phyloP scores from a whole-genome alignment of 495 filamentous ascomycete genomes.

The Neurospora africana region DNA sequence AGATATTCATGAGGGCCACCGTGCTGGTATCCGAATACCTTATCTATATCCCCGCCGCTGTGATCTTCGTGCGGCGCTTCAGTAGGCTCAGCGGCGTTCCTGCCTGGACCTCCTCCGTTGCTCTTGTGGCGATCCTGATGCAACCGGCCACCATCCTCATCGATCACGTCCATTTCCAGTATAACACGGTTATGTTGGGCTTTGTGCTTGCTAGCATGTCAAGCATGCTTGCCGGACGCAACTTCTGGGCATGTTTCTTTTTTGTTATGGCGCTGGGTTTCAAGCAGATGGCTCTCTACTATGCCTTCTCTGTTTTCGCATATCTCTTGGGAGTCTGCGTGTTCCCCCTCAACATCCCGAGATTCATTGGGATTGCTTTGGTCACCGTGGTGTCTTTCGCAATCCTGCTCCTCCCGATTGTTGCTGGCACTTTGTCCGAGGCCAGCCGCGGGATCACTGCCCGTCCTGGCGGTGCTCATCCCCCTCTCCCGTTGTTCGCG shows the following conservation, averaged over 20 bases:
- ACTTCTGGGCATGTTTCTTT: slow-evolving; percentile 81
- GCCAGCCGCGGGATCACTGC: slow-evolving; percentile 41
- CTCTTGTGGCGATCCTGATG: slow-evolving; percentile 80
- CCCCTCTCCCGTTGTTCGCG: slow-evolving; percentile 47
- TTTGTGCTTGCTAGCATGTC: slow-evolving; percentile 76
- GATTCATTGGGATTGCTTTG: slow-evolving; percentile 63
- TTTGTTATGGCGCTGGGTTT: slow-evolving; percentile 90
- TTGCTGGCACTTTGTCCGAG: slow-evolving; percentile 55
- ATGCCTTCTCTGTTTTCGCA: slow-evolving; percentile 83
- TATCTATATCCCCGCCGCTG: slow-evolving; percentile 72
- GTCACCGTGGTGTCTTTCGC: slow-evolving; percentile 65
- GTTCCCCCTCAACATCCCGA: slow-evolving; percentile 59
- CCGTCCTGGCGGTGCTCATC: slow-evolving; percentile 35
- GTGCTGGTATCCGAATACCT: slow-evolving; percentile 85
- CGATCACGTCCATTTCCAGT: slow-evolving; percentile 98
- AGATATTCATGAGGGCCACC: slow-evolving; percentile 90
- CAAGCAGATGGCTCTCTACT: slow-evolving; percentile 99
- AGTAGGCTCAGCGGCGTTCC: slow-evolving; percentile 58
- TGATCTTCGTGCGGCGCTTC: slow-evolving; percentile 72
- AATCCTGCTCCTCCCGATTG: slow-evolving; percentile 61
- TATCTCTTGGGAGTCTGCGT: slow-evolving; percentile 82
- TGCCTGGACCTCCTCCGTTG: slow-evolving; percentile 70
- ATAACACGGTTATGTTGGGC: slow-evolving; percentile 96
- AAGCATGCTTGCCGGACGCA: slow-evolving; percentile 72
- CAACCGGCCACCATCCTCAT: slow-evolving; percentile 87